Base-by-base conservation (phyloP, 129 eudicot species). In the Pseudognaphalium luteoalbum region DNA sequence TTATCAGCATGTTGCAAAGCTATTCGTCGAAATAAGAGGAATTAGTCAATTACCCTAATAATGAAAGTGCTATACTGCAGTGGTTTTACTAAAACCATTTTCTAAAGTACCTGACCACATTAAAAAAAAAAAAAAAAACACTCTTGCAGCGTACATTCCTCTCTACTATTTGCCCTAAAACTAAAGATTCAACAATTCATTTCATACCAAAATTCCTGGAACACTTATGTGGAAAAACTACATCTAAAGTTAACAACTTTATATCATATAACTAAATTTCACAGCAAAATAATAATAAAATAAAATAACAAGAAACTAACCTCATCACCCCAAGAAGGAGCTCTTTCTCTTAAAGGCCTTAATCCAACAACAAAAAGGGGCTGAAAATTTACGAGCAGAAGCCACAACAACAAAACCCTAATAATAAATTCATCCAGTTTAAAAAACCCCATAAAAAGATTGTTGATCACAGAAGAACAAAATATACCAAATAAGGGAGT, bases 291-390 rank as follows among this genome's bases (percentile, higher is more conserved):
- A 73, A 12, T 6, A 22, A 4, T 0, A 30, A 21, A 21, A 34
- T 16, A 1, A 63, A 20, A 54, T 39, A n/a, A n/a, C n/a, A 22
- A 16, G 12, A 65, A 65, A 83, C 86, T 63, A 80, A 92, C 98
- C 98, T 93, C 98, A 82, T 93, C 98, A 2, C 92, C 95, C 96
- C 92, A 88, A 2, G 97, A 86, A 60, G 86, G 78, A 65, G 88
- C 73, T 71, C 88, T 82, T 70, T 93, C 95, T 77, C 97, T 83
- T 33, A 93, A 72, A 56, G 98, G 98, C 76, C 98, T 85, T 42
- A 93, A 83, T n/a, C 92, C 88, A 34, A 65, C 70, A 39, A 80
- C 97, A 25, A 47, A 12, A 57, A 4, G 29, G 20, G 90, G 86
- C 68, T 70, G 59, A 62, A 82, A 12, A 68, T 68, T 82, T 16